Base-by-base conservation (phyloP, 331 rosid genomes). In the Dryas integrifolia region DNA sequence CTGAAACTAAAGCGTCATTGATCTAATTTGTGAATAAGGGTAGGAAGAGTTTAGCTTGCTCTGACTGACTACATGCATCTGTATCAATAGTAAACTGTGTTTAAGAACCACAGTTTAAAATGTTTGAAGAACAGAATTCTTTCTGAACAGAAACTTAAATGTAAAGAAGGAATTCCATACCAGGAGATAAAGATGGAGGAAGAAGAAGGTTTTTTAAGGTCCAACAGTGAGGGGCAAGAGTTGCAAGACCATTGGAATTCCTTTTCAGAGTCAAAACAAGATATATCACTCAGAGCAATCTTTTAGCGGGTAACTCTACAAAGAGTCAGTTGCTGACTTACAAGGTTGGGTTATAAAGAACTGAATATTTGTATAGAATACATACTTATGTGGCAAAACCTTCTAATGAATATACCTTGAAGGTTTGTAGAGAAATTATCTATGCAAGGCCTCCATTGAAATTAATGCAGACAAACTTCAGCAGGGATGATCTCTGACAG, bases 1-100 rank as follows among this genome's bases (percentile, higher is more conserved):
- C 49, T 15, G 16, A 51, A n/a, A 18, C 72, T 35, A 58, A 72
- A 56, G 67, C 45, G 41, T 41, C 67, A 62, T 41, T 62, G 67
- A 16, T 38, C 26, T 64, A 65, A 68, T 59, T 62, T 53, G 80
- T 74, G 55, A 82, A 65, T 48, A 58, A 44, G 70, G 69, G 51
- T 69, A 85, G 72, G 81, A 76, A 65, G 74, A 65, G 58, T 43
- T 63, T 80, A 74, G 84, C 59, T 82, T 74, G 81, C 41, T 63
- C 78, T 72, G 65, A 77, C 67, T 49, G 53, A 63, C n/a, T 75
- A 69, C 71, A 72, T 69, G 79, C 65, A 78, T 73, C 62, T 4
- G 11, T 21, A 49, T 52, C 38, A 10, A 45, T 44, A 61, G 65
- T 9, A 41, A 26, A 40, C 13, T 79, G 57, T 26, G 72, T 58